phyloP scores from a whole-genome alignment of 345 rosid genomes.

The Mallotus nudiflorus region DNA sequence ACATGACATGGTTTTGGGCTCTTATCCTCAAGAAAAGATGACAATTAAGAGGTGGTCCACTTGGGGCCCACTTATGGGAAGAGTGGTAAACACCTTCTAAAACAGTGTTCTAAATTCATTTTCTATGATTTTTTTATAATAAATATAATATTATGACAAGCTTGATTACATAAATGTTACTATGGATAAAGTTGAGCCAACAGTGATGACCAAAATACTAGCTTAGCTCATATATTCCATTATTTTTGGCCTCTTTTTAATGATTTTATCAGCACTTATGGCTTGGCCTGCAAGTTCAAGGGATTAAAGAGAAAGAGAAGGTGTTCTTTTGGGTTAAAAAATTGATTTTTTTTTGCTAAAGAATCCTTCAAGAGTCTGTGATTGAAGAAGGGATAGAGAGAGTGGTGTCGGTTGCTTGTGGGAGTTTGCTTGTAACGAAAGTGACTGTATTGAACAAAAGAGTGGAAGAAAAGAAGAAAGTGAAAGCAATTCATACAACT shows the following conservation, averaged over 20 bases:
- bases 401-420: constrained; percentile 31
- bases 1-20: constrained; percentile 9
- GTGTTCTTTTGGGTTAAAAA: no score
- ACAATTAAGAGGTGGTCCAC: constrained; percentile 32
- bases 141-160: not conserved
- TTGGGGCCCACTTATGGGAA: constrained; percentile 34
- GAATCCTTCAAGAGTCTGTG: no score
- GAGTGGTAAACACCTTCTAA: constrained; percentile 19
- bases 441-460: constrained; percentile 2
- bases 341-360: no score
- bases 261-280: no score
- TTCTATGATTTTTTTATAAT: constrained; percentile 11
- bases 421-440: constrained; percentile 28
- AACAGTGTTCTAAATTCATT: constrained; percentile 25
- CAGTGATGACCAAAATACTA: not conserved
- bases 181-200: not conserved
- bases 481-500: constrained; percentile 19
- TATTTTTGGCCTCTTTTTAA: no score
- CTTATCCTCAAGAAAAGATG: constrained; percentile 38
- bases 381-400: no score
- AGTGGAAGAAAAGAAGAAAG: constrained; percentile 7
- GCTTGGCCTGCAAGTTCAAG: no score
- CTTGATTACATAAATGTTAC: constrained; percentile 5
- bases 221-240: no score
- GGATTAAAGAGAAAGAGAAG: constrained; percentile 10